A percentile compares a stretch with the other conserved stretches of the same genome.
These are phyloP conservation scores for Aspergillus aculeatus DNA, from an alignment of 2,329 filamentous ascomycete genomes.

Conservation along the genomic window DNA sequence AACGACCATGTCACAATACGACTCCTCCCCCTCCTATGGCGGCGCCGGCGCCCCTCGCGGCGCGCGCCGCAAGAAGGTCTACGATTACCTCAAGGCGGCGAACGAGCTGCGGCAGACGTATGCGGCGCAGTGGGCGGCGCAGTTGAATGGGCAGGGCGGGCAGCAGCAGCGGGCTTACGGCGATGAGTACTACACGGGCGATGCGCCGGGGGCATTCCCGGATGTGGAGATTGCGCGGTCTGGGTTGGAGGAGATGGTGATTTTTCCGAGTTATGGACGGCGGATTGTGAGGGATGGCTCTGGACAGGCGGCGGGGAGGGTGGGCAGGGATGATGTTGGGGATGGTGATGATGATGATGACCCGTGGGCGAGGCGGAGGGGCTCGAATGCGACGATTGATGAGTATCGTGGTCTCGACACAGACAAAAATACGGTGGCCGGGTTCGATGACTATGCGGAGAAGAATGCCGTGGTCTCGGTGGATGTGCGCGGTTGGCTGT, in stretches of 20 bases:
- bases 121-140: conserved; percentile 52
- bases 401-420: conserved; percentile 54
- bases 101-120: conserved; percentile 71
- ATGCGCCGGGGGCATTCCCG: conserved; percentile 75
- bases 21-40: conserved; percentile 25
- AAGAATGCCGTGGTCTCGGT: conserved; percentile 87
- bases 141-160: conserved; percentile 38
- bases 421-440: conserved; percentile 57
- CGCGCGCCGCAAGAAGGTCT: conserved; percentile 73
- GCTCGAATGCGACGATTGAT: conserved; percentile 35
- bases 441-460: conserved; percentile 78
- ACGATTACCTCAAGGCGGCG: conserved; percentile 68
- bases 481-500: conserved; percentile 94
- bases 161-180: conserved; percentile 35
- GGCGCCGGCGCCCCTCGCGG: conserved; percentile 50
- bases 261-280: conserved; percentile 93
- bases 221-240: conserved; percentile 76
- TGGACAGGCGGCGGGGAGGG: not conserved
- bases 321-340: conserved; percentile 12
- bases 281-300: conserved; percentile 55
- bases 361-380: conserved; percentile 21
- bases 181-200: conserved; percentile 39
- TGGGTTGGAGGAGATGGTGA: conserved; percentile 85
- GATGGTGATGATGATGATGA: too few relatives aligned
- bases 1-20: conserved; percentile 27